Evolutionary conservation across 2,329 filamentous ascomycete species (phyloP).

Genomic region (Aquanectria penicillioides): DNA sequence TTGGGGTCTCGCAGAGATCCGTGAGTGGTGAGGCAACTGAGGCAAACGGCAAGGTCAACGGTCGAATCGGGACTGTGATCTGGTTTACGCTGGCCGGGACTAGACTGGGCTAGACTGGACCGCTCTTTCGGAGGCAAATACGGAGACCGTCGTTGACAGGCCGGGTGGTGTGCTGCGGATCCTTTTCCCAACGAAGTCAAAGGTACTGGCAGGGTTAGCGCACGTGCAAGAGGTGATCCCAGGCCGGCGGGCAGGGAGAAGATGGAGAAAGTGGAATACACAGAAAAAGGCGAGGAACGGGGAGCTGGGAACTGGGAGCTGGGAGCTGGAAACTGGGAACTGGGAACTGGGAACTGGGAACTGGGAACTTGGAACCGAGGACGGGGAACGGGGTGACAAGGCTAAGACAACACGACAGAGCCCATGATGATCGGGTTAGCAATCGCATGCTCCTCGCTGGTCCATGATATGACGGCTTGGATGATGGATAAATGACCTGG

Average conservation of each 20-base stretch:
- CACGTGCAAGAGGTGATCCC: slow-evolving; percentile 19
- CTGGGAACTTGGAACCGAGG: neutral
- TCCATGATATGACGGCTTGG: neutral
- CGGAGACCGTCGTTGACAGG: slow-evolving; percentile 1
- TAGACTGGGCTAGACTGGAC: neutral
- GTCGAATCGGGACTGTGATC: slow-evolving; percentile 16
- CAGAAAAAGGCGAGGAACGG: neutral
- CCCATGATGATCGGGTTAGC: neutral
- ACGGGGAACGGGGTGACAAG: neutral
- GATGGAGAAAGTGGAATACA: slow-evolving; percentile 4
- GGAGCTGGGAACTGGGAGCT: neutral
- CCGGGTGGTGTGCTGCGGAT: slow-evolving; percentile 13
- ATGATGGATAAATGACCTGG: neutral
- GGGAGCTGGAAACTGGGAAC: neutral
- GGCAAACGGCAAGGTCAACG: neutral
- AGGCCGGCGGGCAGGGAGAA: slow-evolving; percentile 11
- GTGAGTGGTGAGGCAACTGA: slow-evolving; percentile 4
- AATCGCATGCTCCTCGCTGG: neutral
- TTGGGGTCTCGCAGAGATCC: neutral
- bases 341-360: neutral
- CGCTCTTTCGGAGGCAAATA: slow-evolving; percentile 1
- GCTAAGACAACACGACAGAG: neutral
- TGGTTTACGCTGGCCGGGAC: neutral
- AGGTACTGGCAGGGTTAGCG: slow-evolving; percentile 3
- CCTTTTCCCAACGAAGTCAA: slow-evolving; percentile 3